Evolutionary conservation across 73 alveolate genomes (phyloP), one percentile per base, ranked within the genome.

Genomic region (Uronychia binucleata): DNA sequence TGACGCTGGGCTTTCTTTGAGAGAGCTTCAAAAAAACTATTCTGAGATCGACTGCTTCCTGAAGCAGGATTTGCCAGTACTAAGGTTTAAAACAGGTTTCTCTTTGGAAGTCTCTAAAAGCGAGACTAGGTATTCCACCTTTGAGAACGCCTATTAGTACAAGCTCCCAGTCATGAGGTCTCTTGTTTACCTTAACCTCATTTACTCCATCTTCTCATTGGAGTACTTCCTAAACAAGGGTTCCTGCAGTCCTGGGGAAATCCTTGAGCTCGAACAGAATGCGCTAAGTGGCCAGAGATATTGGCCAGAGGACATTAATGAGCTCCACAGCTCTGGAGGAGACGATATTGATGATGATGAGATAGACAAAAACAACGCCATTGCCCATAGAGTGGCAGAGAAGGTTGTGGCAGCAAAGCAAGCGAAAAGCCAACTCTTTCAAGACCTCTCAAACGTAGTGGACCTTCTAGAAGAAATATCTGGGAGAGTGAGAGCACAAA

Each of bases 181-280:
- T 25, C 31, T 75, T 28, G 28, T 80, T 28, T 88, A 81, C 83
- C 78, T 77, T 32, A 30, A 75, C 31, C 14, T 88, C 31, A 59
- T 88, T n/a, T 79, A 88, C 33, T 57, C 83, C 30, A 75, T 88
- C 26, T 76, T 81, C 74, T 25, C 29, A 0, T 57, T 88, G 0
- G 87, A 88, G 87, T 88, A 75, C 34, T 88, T 88, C 78, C 28
- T 82, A 0, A 27, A 34, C 31, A 88, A 88, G 33, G 30, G 79
- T 27, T 27, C 89, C 0, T 88, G 88, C 0, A 82, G 75, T 29
- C 67, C 74, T 11, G 27, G 32, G 13, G 94, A 88, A 31, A 28
- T 75, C 26, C 60, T 88, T 1, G 81, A 77, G 35, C 46, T 88
- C 59, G 94, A 88, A 81, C 14, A 57, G 59, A 0, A 34, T 88